Base-by-base conservation (phyloP, 768 basidiomycete genomes). In the Cystobasidium ongulense region DNA sequence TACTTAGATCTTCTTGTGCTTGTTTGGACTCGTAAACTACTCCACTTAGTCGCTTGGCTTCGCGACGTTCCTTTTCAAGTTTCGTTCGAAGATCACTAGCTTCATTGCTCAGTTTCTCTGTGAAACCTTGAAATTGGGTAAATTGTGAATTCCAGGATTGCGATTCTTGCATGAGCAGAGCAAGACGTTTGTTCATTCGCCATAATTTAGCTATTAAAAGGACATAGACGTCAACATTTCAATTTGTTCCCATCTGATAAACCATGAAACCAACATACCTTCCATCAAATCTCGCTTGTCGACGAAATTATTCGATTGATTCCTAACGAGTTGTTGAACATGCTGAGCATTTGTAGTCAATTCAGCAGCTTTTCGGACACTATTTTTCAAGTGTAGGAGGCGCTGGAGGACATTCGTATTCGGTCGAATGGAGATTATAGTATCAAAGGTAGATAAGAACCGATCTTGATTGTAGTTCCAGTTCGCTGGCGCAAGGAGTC, bases 251-350 rank as follows among this genome's bases (percentile, higher is more conserved):
- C n/a, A n/a, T n/a, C n/a, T n/a, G n/a, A n/a, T n/a, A n/a, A n/a
- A n/a, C n/a, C n/a, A n/a, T n/a, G n/a, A n/a, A n/a, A 41, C 39
- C 8, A 41, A 54, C 57, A 4, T 59, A 11, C 50, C 57, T 29
- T 75, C 70, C 43, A 73, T 29, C 46, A 84, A 82, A 81, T 95
- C 41, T 86, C 97, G 62, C 90, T 93, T 39, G 91, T 97, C 79
- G 91, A 95, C 80, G 90, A 95, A 75, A 84, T 87, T 78, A 90
- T 92, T 82, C 91, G 93, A 80, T 84, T 91, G 15, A 89, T 92
- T 78, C 64, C 76, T 62, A 7, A 75, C 57, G 50, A 78, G 62
- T 2, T 23, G 33, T 35, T 76, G 76, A 0, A 74, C 67, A 18
- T 72, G 77, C 15, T 43, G 50, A 35, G 77, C 43, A 4, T 43